These are phyloP conservation scores for Aspergillus unguis DNA, from an alignment of 2,329 filamentous ascomycete genomes.

Conservation along the genomic window DNA sequence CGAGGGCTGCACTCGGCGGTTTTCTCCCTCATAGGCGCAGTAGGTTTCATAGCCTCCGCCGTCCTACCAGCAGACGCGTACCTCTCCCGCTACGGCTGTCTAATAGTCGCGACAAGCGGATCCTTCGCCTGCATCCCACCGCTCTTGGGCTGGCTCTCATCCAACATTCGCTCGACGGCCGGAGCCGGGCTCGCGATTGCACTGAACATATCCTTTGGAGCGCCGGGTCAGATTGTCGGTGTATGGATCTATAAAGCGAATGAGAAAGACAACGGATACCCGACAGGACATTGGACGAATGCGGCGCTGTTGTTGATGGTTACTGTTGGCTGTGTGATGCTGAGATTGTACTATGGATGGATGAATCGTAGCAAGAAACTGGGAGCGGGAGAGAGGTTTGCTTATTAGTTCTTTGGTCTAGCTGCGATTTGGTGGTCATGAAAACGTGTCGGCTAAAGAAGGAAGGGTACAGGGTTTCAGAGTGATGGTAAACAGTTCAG, in stretches of 20 bases:
- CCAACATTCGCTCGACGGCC: constrained; percentile 64
- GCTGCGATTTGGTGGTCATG: no score
- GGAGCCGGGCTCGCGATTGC: constrained; percentile 67
- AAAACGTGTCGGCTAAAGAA: no score
- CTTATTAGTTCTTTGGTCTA: constrained; percentile 20
- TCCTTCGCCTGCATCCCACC: constrained; percentile 68
- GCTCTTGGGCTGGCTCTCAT: constrained; percentile 67
- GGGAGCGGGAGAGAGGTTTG: constrained; percentile 24
- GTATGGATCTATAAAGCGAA: constrained; percentile 70
- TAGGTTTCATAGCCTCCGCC: constrained; percentile 62
- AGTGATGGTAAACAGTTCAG: no score
- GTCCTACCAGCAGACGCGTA: constrained; percentile 61
- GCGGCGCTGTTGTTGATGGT: constrained; percentile 60
- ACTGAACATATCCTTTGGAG: constrained; percentile 66
- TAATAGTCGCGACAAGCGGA: constrained; percentile 65
- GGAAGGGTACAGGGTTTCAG: no score
- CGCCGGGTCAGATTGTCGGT: constrained; percentile 67
- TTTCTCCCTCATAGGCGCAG: constrained; percentile 51
- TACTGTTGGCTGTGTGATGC: constrained; percentile 50
- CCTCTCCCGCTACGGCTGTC: constrained; percentile 61
- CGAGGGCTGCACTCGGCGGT: constrained; percentile 52
- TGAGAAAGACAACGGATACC: constrained; percentile 60
- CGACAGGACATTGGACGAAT: constrained; percentile 68
- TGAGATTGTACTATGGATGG: constrained; percentile 57
- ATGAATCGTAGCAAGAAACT: constrained; percentile 34